Base-by-base conservation (phyloP, 768 basidiomycete genomes). In the Serendipita sp. region DNA sequence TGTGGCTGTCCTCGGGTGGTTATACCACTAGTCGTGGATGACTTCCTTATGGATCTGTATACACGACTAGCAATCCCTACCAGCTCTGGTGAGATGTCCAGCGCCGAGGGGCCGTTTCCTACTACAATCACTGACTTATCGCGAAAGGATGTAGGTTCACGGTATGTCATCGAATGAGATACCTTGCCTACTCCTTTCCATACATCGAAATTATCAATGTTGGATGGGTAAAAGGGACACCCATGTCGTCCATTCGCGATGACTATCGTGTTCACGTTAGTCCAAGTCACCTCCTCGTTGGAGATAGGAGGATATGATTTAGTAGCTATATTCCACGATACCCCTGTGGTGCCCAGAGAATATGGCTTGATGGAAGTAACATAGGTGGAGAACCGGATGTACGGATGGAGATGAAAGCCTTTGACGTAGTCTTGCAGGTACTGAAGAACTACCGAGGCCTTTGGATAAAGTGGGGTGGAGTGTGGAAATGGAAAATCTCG, bases 211-310 rank as follows among this genome's bases (percentile, higher is more conserved):
- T 89, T 60, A 11, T 23, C 8, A 10, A 37, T 60, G 36, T 31
- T 18, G 4, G 29, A 31, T 2, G 88, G 88, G 64, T 82, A 79
- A 18, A 81, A 79, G 1, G 90, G 90, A 6, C 79, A 68, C 45
- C 76, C 77, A 70, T 87, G 83, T 70, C 89, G 88, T 0, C 90
- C 90, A 65, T 87, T 91, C 46, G 85, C 85, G 33, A 89, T 77
- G 33, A 91, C 71, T 43, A 91, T 70, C n/a, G 81, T 75, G 68
- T 91, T 86, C 66, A 83, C 88, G 0, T 71, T 63, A 16, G 72
- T 2, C 27, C 34, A n/a, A 2, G 27, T 37, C 55, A n/a, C n/a
- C 2, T 31, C 36, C 27, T 60, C 55, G 8, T 23, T 33, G 36
- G 29, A 1, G 16, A 31, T 64, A 11, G 66, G 64, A 44, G 77